phyloP scores from a whole-genome alignment of 768 basidiomycete genomes.

The Pleurotus sapidus region DNA sequence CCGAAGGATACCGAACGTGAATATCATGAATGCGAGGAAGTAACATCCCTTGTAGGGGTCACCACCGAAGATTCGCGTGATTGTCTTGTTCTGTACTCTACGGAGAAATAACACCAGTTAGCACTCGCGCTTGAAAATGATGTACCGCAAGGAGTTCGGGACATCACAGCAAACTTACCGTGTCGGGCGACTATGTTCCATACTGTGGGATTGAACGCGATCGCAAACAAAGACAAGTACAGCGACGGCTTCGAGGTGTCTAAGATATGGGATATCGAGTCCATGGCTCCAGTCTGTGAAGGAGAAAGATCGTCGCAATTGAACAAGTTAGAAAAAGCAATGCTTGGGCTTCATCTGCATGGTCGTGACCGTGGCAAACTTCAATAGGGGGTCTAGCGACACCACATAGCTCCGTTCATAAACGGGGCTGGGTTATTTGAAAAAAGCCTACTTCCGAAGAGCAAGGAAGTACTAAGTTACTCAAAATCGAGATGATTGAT shows the following conservation, averaged over 20 bases:
- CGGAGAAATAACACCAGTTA: background rate
- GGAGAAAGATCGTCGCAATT: too few species aligned
- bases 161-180: constrained; percentile 49
- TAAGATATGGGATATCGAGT: constrained; percentile 24
- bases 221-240: constrained; percentile 60
- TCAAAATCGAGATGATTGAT: too few species aligned
- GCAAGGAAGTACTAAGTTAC: too few species aligned
- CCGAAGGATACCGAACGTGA: constrained; percentile 79
- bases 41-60: constrained; percentile 79
- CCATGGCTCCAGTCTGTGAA: background rate
- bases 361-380: too few species aligned
- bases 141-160: too few species aligned
- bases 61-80: constrained; percentile 81
- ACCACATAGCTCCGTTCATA: too few species aligned
- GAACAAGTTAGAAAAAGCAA: too few species aligned
- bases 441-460: too few species aligned
- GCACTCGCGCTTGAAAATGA: background rate
- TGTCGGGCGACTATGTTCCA: constrained; percentile 97
- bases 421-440: too few species aligned
- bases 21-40: constrained; percentile 81
- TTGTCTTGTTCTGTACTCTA: constrained; percentile 80
- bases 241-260: constrained; percentile 68
- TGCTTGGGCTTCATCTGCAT: too few species aligned
- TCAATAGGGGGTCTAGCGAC: too few species aligned
- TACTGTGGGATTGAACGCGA: constrained; percentile 88